phyloP scores from a whole-genome alignment of 2,329 filamentous ascomycete genomes.

The Aureobasidium sp. region DNA sequence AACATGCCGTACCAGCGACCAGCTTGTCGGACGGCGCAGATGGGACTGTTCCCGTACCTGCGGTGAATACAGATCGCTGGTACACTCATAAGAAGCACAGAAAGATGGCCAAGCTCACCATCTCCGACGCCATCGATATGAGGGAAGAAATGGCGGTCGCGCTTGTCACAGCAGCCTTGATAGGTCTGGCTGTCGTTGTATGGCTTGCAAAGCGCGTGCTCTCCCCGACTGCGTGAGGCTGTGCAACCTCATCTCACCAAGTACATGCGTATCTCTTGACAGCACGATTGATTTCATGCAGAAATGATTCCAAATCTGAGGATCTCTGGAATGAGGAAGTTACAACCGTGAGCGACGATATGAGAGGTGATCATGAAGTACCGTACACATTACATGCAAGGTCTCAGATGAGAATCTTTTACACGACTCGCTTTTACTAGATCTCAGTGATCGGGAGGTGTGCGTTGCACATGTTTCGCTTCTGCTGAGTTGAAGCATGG shows the following conservation, averaged over 20 bases:
- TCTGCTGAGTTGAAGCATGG: too few relatives aligned
- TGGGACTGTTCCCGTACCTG: conserved; percentile 4
- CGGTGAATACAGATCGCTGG: background rate
- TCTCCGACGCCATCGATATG: conserved; percentile 5
- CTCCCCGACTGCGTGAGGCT: background rate
- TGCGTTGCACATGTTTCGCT: too few relatives aligned
- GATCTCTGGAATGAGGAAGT: background rate
- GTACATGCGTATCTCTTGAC: background rate
- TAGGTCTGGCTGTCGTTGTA: background rate
- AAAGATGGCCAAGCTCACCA: conserved; percentile 7
- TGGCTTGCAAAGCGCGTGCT: conserved; percentile 4
- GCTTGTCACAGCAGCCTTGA: background rate
- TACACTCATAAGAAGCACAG: conserved; percentile 12
- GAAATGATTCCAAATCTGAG: background rate
- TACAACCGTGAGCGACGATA: background rate
- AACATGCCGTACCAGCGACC: background rate
- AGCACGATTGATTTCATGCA: background rate
- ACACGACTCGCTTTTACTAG: too few relatives aligned
- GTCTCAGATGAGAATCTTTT: background rate
- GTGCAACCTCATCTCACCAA: background rate
- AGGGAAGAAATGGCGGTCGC: background rate
- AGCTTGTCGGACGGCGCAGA: background rate
- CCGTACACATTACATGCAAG: background rate
- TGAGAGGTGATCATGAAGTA: background rate
- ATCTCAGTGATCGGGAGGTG: too few relatives aligned